Base-by-base conservation (phyloP, 805 yeast genomes). In the Clavispora santaluciae region DNA sequence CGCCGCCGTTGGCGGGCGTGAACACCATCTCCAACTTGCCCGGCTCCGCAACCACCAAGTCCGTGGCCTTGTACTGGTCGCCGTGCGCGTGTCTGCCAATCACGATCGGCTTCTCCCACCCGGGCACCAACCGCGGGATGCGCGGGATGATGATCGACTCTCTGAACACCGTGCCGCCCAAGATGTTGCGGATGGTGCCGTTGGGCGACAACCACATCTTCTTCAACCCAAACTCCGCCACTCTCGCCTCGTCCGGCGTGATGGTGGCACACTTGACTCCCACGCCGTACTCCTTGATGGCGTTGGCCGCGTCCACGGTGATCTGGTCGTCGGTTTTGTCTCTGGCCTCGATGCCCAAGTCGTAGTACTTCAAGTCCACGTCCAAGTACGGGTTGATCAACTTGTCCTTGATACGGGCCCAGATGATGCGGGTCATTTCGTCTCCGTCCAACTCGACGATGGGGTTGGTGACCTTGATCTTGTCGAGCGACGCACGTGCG, bases 161-260 rank as follows among this genome's bases (percentile, higher is more conserved):
- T 59, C 98, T 79, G 76, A 91, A 91, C 35, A 91, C 96, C 22
- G 97, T 91, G 45, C 98, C 98, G 38, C 96, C 96, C 45, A 91
- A 72, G 47, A 91, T 83, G 72, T 91, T 91, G 70, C 98, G 83
- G 63, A 91, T 86, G 38, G 98, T 91, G 45, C 98, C 98, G 67
- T 91, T 91, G 49, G 98, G 98, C 12, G 96, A 87, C 45, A 84
- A 75, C 97, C 97, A 91, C 98, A 91, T 91, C 65, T 89, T 85
- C 72, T 91, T 89, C 64, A 91, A 76, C 42, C 76, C 70, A 66
- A 88, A 91, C 66, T 91, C 98, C 64, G 86, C 72, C 39, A 91
- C 97, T 57, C 98, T 81, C 36, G 87, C 93, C 71, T 91, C 98
- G 61, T 87, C 95, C 6, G 98, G 97, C n/a, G 98, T 91, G 63